Conservation (phyloP, 257 asterid genomes). For the Jacaranda mimosifolia region DNA sequence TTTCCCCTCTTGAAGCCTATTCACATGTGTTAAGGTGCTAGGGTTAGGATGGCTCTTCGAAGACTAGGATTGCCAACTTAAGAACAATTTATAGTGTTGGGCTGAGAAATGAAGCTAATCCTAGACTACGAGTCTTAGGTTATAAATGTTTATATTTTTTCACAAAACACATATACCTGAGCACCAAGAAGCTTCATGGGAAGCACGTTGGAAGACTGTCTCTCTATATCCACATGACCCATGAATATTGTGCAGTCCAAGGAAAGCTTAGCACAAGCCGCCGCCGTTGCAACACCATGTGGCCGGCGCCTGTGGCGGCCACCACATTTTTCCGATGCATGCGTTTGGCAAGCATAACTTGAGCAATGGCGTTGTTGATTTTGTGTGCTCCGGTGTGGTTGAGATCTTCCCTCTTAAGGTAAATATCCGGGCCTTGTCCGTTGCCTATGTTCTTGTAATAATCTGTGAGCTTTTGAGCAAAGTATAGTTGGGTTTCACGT, state of each 20-base stretch:
- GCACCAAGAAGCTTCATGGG: conserved; percentile 61
- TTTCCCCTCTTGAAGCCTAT: too few species aligned
- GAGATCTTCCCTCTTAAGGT: conserved; percentile 67
- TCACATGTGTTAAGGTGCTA: background rate
- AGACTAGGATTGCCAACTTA: background rate
- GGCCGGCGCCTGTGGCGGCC: conserved; percentile 62
- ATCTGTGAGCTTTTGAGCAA: background rate
- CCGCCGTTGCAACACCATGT: conserved; percentile 67
- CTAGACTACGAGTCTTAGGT: too few species aligned
- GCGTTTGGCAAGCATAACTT: conserved; percentile 64
- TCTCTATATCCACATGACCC: conserved; percentile 52
- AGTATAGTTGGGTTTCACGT: conserved; percentile 60
- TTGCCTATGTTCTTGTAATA: conserved; percentile 43
- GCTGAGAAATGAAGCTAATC: too few species aligned
- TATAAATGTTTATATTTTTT: too few species aligned
- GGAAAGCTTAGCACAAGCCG: conserved; percentile 57
- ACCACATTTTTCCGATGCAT: conserved; percentile 40
- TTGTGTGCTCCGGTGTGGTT: conserved; percentile 62
- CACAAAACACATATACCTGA: conserved; percentile 34
- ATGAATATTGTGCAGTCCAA: conserved; percentile 52
- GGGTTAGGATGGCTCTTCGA: too few species aligned
- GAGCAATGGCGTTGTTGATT: conserved; percentile 64
- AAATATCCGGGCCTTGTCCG: conserved; percentile 62
- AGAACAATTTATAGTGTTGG: background rate
- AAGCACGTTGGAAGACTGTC: conserved; percentile 50